Conservation (phyloP, 2,329 filamentous ascomycete genomes). For the Paraconiothyrium brasiliense region DNA sequence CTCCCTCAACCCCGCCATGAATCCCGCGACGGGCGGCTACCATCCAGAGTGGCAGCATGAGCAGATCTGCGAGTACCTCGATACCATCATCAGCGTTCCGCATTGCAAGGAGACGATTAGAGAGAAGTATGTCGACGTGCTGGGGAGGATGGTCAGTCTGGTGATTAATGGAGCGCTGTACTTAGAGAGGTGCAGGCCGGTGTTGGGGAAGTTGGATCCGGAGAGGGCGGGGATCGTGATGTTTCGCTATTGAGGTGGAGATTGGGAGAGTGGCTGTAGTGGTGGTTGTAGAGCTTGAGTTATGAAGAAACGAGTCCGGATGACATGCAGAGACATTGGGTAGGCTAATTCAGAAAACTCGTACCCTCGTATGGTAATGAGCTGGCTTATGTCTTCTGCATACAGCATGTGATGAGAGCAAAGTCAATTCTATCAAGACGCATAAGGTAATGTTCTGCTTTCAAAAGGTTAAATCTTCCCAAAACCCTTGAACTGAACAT, state of each 20-base stretch:
- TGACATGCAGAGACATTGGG: too few relatives aligned
- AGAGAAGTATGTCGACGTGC: conserved; percentile 44
- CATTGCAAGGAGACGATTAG: conserved; percentile 33
- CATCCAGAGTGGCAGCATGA: conserved; percentile 42
- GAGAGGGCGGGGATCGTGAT: conserved; percentile 49
- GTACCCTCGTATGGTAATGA: too few relatives aligned
- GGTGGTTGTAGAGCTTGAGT: too few relatives aligned
- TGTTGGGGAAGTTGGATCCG: conserved; percentile 46
- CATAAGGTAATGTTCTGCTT: too few relatives aligned
- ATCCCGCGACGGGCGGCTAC: conserved; percentile 26
- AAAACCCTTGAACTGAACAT: too few relatives aligned
- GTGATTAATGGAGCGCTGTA: conserved; percentile 50
- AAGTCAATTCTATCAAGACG: too few relatives aligned
- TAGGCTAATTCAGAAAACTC: too few relatives aligned
- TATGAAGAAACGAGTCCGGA: too few relatives aligned
- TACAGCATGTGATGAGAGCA: too few relatives aligned
- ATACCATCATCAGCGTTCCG: conserved; percentile 37
- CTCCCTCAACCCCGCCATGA: conserved; percentile 18
- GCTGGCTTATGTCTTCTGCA: too few relatives aligned
- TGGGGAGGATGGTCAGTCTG: conserved; percentile 46
- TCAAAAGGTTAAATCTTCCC: too few relatives aligned
- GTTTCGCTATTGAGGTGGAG: conserved; percentile 44
- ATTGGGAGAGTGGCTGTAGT: too few relatives aligned
- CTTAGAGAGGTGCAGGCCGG: conserved; percentile 35
- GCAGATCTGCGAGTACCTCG: conserved; percentile 49